Percentiles rank a stretch among this genome's conserved stretches.
These are phyloP conservation scores for Monosporascus ibericus DNA, from an alignment of 2,329 filamentous ascomycete species.

Conservation along the genomic window DNA sequence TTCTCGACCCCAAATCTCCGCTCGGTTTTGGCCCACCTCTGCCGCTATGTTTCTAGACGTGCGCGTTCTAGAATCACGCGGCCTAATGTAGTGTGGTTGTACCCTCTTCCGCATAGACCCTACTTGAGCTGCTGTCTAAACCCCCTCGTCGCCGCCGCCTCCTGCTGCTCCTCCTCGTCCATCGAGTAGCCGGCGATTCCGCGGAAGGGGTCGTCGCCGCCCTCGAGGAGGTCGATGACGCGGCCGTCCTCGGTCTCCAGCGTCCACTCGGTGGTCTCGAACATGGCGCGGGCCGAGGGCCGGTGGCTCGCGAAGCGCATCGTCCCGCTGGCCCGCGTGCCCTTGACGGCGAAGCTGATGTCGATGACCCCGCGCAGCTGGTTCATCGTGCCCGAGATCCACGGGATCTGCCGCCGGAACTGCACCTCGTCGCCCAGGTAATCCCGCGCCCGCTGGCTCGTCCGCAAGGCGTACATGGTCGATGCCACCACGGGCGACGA, in stretches of 20 bases:
- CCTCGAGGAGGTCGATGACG: constrained; percentile 68
- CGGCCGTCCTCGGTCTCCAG: constrained; percentile 58
- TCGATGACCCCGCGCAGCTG: constrained; percentile 88
- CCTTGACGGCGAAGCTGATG: constrained; percentile 81
- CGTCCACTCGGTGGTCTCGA: constrained; percentile 88
- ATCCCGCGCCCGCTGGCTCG: constrained; percentile 66
- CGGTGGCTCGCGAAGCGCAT: constrained; percentile 79
- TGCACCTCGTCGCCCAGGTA: constrained; percentile 83
- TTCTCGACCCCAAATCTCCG: neutral
- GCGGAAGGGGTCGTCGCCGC: constrained; percentile 63
- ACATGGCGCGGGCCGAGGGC: constrained; percentile 54
- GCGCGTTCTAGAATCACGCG: neutral
- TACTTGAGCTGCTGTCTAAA: constrained; percentile 45
- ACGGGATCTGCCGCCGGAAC: constrained; percentile 71
- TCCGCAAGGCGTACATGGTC: constrained; percentile 87
- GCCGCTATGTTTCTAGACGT: constrained; percentile 12
- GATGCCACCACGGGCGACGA: constrained; percentile 81
- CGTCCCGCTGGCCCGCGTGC: constrained; percentile 61
- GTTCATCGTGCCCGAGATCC: constrained; percentile 84
- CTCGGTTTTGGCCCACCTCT: neutral
- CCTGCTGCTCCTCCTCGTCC: constrained; percentile 34
- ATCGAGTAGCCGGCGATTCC: constrained; percentile 37
- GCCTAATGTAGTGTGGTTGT: neutral
- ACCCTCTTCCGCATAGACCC: neutral
- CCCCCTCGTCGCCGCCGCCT: constrained; percentile 37